Evolutionary conservation across 441 rosid species (phyloP), one percentile per base, ranked within the genome.

Genomic region (Corymbia citriodora): DNA sequence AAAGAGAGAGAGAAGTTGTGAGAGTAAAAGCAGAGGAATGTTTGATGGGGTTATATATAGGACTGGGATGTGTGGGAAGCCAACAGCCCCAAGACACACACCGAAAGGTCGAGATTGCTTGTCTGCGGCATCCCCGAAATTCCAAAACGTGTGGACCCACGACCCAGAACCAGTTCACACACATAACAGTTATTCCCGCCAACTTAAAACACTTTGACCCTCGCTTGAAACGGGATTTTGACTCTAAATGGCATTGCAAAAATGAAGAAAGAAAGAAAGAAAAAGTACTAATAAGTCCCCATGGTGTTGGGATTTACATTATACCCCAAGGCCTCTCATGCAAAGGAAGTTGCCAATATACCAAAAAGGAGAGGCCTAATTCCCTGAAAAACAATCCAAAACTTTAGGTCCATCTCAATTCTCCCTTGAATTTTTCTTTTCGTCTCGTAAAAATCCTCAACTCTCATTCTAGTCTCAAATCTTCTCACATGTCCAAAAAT

Each of bases 91-190:
- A 83, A 31, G 85, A 90, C 89, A 90, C 18, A 83, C 70, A 90
- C 89, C 89, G 91, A 90, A 90, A 90, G 91, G 40, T 68, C 68
- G 61, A 90, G 91, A 87, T 90, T 90, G 88, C 89, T 87, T 90
- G 91, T 90, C 89, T 87, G 55, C 33, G 10, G 89, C 91, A 90
- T 81, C 91, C 91, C 57, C 61, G 29, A 90, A 88, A 87, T 87
- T 79, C 91, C 79, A 90, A 68, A 88, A 31, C n/a, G 50, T 59
- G 86, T 79, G 83, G 61, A 31, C 87, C 50, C 59, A 12, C 31
- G 18, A 48, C 19, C 89, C 79, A 9, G 25, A 88, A 88, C 87
- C 89, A 21, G 83, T 90, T 90, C 91, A 90, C 89, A 90, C 91
- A 53, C 63, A 48, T 33, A 57, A 74, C 87, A 27, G 91, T 88